A percentile compares a stretch with the other conserved stretches of the same genome.
phyloP scores from a whole-genome alignment of 2,329 filamentous ascomycete genomes.

The Chaetomium sp. region DNA sequence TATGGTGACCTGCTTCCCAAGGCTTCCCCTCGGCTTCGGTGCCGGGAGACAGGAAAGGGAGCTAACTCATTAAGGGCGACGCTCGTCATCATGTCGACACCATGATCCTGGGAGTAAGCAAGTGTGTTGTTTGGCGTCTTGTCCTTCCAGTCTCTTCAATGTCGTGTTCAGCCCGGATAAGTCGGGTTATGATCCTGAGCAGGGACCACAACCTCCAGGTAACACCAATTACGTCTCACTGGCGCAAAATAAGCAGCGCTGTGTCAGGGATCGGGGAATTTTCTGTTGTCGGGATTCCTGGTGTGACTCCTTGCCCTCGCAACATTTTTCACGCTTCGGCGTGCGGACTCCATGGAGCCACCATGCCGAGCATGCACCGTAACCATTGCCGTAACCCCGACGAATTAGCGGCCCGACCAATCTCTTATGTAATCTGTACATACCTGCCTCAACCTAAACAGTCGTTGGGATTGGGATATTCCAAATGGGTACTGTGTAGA shows the following conservation, averaged over 20 bases:
- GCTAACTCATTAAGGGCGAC: neutral
- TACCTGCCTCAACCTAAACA: neutral
- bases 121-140: neutral
- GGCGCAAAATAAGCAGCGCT: neutral
- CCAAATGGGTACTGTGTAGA: neutral
- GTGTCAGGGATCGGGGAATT: neutral
- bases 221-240: neutral
- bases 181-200: neutral
- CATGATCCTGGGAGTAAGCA: neutral
- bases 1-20: too few relatives aligned
- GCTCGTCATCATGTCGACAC: neutral
- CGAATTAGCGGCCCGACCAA: neutral
- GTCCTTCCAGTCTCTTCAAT: neutral
- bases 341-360: neutral
- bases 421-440: too few relatives aligned
- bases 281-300: neutral
- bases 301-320: neutral
- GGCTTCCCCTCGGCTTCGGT: neutral
- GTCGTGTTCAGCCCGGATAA: neutral
- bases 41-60: neutral
- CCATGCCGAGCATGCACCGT: slow-evolving; percentile 14
- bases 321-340: neutral
- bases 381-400: slow-evolving; percentile 8
- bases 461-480: neutral
- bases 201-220: neutral